A percentile compares a stretch with the other conserved stretches of the same genome.
Evolutionary conservation across 2,329 filamentous ascomycete species (phyloP).

Genomic region (Pseudocercospora eumusae): DNA sequence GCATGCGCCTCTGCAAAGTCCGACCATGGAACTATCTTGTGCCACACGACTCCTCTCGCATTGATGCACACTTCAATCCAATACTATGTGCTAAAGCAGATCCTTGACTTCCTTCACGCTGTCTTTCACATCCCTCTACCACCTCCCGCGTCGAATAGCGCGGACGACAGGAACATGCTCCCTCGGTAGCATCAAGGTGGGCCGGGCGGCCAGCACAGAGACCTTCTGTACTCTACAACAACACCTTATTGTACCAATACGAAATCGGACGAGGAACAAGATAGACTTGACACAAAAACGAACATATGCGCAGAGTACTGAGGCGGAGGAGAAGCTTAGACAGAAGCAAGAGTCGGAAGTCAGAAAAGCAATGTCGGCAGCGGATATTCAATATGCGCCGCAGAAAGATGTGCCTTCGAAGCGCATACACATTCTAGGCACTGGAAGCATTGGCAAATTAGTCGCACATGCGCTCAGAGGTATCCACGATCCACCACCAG

Average conservation of each 20-base stretch:
- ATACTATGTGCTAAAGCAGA: constrained; percentile 7
- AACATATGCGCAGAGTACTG: not conserved
- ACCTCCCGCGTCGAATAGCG: constrained; percentile 51
- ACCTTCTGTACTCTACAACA: not conserved
- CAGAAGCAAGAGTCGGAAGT: constrained; percentile 18
- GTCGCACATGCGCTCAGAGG: constrained; percentile 71
- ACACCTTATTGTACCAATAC: not conserved
- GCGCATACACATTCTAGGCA: constrained; percentile 74
- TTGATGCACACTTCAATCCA: not conserved
- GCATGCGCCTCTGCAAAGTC: not conserved
- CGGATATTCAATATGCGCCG: constrained; percentile 36
- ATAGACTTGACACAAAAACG: not conserved
- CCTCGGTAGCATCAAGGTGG: constrained; percentile 45
- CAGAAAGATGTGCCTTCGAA: constrained; percentile 35
- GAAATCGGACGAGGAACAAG: not conserved
- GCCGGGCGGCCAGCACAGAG: constrained; percentile 46
- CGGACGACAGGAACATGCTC: constrained; percentile 44
- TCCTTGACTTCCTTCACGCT: constrained; percentile 37
- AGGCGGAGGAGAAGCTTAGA: constrained; percentile 15
- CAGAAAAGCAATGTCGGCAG: constrained; percentile 27
- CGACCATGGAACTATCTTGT: not conserved
- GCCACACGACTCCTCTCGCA: not conserved
- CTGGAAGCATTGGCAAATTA: constrained; percentile 79
- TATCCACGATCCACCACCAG: constrained; percentile 63
- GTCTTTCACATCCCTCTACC: constrained; percentile 48